These are phyloP conservation scores for Trichosphaerium sp. DNA, from an alignment of 78 protist species.

Conservation along the genomic window DNA sequence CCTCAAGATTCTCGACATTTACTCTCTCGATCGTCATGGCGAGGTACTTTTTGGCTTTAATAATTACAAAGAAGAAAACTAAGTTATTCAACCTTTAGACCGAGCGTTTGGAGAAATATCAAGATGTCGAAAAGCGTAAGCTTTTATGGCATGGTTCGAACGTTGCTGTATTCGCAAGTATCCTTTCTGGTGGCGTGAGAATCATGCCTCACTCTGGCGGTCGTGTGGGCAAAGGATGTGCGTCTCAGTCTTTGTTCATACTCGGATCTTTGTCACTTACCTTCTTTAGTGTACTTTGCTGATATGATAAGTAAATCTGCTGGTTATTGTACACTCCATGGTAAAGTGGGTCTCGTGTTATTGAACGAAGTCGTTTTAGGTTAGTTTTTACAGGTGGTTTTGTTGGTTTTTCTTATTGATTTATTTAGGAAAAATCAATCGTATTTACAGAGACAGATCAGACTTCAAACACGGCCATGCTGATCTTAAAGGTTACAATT, in stretches of 20 bases:
- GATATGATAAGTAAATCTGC: slow-evolving; percentile 4
- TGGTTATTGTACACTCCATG: background rate
- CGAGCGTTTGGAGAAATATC: too few species aligned
- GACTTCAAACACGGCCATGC: slow-evolving; percentile 1
- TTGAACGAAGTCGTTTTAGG: slow-evolving; percentile 38
- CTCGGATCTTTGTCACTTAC: too few species aligned
- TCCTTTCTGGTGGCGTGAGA: slow-evolving; percentile 18
- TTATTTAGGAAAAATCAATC: background rate
- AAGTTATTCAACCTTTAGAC: too few species aligned
- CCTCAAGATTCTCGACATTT: too few species aligned
- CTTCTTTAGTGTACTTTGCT: slow-evolving; percentile 32
- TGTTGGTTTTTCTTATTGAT: too few species aligned
- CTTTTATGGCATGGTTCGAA: slow-evolving; percentile 42
- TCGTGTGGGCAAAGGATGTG: slow-evolving; percentile 30
- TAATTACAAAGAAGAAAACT: too few species aligned
- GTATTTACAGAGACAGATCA: slow-evolving; percentile 11
- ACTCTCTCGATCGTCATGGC: background rate
- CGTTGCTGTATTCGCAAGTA: slow-evolving; percentile 45
- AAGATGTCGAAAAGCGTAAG: background rate
- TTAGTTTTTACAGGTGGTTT: too few species aligned
- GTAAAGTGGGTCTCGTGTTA: slow-evolving; percentile 13
- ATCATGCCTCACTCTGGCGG: slow-evolving; percentile 51
- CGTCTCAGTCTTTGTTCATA: too few species aligned
- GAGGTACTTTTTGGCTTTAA: too few species aligned
- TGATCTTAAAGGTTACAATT: slow-evolving; percentile 25